Evolutionary conservation across 805 yeast genomes (phyloP).

Genomic region (Monosporozyma unispora): DNA sequence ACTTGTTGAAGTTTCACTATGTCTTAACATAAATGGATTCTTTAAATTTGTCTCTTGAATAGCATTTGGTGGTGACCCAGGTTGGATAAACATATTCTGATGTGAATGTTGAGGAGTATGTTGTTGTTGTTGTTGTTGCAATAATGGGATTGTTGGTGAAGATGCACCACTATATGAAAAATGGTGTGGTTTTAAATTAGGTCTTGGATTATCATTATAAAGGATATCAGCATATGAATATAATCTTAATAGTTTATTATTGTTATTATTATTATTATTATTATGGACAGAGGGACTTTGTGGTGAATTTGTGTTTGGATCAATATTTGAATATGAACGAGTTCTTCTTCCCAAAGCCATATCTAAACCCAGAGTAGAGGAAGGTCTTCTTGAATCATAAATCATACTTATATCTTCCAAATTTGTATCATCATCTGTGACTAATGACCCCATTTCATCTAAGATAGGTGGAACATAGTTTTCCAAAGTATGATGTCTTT

Average conservation of each 20-base stretch:
- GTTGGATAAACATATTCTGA: background rate
- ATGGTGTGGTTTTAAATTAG: conserved; percentile 1
- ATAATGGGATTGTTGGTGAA: background rate
- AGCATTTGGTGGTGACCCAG: background rate
- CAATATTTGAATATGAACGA: conserved; percentile 12
- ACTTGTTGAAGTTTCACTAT: conserved; percentile 1
- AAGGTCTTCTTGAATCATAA: conserved; percentile 45
- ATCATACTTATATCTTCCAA: conserved; percentile 68
- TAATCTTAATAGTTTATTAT: conserved; percentile 33
- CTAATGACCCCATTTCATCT: conserved; percentile 64
- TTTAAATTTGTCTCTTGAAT: conserved; percentile 1
- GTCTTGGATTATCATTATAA: conserved; percentile 39
- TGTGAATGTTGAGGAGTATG: background rate
- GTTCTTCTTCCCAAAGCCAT: conserved; percentile 24
- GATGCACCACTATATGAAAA: conserved; percentile 1
- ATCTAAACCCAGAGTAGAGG: conserved; percentile 39
- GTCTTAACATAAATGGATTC: conserved; percentile 2
- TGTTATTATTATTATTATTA: background rate
- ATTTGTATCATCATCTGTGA: conserved; percentile 49
- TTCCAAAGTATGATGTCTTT: conserved; percentile 37
- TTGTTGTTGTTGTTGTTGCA: background rate
- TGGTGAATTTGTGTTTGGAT: background rate
- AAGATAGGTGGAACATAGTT: conserved; percentile 74
- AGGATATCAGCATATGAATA: conserved; percentile 77
- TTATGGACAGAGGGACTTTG: background rate